Base-by-base conservation (phyloP, 169 alveolate genomes). In the Fabrea salina region DNA sequence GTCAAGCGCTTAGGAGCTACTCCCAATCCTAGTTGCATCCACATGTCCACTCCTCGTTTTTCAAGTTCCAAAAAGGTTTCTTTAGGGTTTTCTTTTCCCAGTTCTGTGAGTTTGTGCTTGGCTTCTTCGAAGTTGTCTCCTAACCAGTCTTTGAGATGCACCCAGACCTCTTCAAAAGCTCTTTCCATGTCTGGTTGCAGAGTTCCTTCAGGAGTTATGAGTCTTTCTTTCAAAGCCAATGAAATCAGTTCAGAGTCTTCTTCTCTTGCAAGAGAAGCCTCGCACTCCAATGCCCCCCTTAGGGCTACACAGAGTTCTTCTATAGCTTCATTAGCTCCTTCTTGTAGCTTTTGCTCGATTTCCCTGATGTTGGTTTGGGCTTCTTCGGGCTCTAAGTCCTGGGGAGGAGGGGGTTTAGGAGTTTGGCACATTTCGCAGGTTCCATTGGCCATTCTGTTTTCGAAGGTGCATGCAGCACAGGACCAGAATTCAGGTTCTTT, bases 391-490 rank as follows among this genome's bases (percentile, higher is more conserved):
- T 83, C 72, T 50, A 78, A 56, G 7, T 67, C 78, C 1, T 27
- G 11, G n/a, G 25, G 11, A n/a, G 41, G 43, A 22, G 89, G 76
- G 6, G 95, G 95, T 35, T 86, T 75, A 1, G 89, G 92, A 3
- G 78, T 54, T 25, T 79, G 89, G 39, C 95, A 91, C 7, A 79
- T 75, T 4, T 71, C 88, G 68, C 95, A 91, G 0, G 41, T 7
- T n/a, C 79, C 27, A 3, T 58, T 35, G 7, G 49, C 81, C 79
- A 86, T 54, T 19, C 85, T 81, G 51, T 91, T 91, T 50, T 81
- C 85, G 32, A 84, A 78, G 0, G 95, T 91, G 72, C 95, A 91
- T 0, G 70, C 43, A 11, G 72, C 61, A 64, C 95, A 91, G 19
- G 61, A 47, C 86, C 88, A 91, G 25, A 76, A 25, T 13, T 67